phyloP scores from a whole-genome alignment of 331 rosid genomes.

The Acacia concinna region DNA sequence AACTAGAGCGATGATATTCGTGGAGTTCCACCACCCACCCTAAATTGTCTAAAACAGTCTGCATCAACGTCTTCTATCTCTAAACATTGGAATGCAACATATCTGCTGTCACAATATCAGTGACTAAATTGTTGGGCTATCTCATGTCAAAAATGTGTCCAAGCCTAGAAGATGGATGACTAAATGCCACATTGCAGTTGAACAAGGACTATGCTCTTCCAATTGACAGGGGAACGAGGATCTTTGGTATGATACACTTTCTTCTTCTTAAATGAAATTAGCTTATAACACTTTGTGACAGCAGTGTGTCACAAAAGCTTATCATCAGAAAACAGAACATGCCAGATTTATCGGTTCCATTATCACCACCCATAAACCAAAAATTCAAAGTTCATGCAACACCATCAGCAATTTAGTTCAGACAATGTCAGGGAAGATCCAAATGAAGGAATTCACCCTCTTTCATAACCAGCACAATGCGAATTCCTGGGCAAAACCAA shows the following conservation, averaged over 20 bases:
- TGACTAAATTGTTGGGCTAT: constrained; percentile 36
- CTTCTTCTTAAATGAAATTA: constrained; percentile 40
- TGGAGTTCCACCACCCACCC: constrained; percentile 33
- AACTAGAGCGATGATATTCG: constrained; percentile 19
- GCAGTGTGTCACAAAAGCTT: constrained; percentile 39
- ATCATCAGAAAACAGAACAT: constrained; percentile 43
- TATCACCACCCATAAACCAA: constrained; percentile 39
- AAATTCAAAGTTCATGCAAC: constrained; percentile 50
- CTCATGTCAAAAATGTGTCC: constrained; percentile 33
- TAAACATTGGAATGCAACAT: constrained; percentile 24
- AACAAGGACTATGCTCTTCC: constrained; percentile 41
- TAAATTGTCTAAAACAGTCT: constrained; percentile 35
- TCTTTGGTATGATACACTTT: constrained; percentile 41
- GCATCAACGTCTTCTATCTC: constrained; percentile 30
- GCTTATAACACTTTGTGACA: constrained; percentile 40
- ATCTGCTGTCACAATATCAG: constrained; percentile 34
- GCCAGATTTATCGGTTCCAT: constrained; percentile 40
- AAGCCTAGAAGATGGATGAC: constrained; percentile 42
- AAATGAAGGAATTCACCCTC: constrained; percentile 35
- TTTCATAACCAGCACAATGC: constrained; percentile 40
- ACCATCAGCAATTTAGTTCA: constrained; percentile 61
- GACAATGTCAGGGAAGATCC: constrained; percentile 41
- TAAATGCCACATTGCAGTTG: constrained; percentile 37
- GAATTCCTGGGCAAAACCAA: constrained; percentile 37
- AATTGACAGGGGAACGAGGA: constrained; percentile 29